These are phyloP conservation scores for Gloeophyllum trabeum DNA, from an alignment of 768 basidiomycete species.

Conservation along the genomic window DNA sequence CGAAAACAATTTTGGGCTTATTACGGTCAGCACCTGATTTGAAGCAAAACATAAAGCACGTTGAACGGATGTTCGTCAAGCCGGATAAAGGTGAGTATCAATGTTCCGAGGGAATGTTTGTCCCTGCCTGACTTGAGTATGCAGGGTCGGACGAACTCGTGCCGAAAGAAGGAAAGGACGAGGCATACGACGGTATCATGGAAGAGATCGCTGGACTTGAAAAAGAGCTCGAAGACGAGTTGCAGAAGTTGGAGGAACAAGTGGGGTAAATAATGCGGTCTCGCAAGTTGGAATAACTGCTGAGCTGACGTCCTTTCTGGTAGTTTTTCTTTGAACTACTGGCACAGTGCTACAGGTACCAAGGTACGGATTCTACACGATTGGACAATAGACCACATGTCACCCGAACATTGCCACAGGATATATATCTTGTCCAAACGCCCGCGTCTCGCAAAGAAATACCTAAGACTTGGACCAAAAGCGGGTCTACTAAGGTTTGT, in stretches of 20 bases:
- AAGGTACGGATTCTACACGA: slow-evolving; percentile 36
- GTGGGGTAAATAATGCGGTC: slow-evolving; percentile 38
- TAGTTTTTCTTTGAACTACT: slow-evolving; percentile 43
- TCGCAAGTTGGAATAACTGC: slow-evolving; percentile 1
- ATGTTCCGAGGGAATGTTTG: too few relatives aligned
- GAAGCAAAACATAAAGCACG: slow-evolving; percentile 52
- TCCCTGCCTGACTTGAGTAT: neutral
- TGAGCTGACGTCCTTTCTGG: slow-evolving; percentile 13
- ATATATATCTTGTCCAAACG: slow-evolving; percentile 84
- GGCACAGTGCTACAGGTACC: slow-evolving; percentile 75
- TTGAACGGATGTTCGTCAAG: slow-evolving; percentile 59
- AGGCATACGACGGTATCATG: slow-evolving; percentile 70
- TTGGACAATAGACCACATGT: slow-evolving; percentile 82
- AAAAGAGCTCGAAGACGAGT: slow-evolving; percentile 50
- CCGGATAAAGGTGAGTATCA: slow-evolving; percentile 46
- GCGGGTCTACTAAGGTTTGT: slow-evolving; percentile 65
- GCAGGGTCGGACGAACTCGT: slow-evolving; percentile 40
- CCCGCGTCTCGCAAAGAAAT: slow-evolving; percentile 45
- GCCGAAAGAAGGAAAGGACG: slow-evolving; percentile 79
- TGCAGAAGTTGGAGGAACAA: slow-evolving; percentile 56
- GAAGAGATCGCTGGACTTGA: slow-evolving; percentile 64
- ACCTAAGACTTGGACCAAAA: slow-evolving; percentile 82
- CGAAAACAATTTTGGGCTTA: slow-evolving; percentile 63
- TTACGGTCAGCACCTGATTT: slow-evolving; percentile 79
- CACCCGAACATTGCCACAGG: slow-evolving; percentile 37